A percentile compares a stretch with the other conserved stretches of the same genome.
Evolutionary conservation across 192 early-diverging fungal species (phyloP).

Genomic region (Backusella macrospora): DNA sequence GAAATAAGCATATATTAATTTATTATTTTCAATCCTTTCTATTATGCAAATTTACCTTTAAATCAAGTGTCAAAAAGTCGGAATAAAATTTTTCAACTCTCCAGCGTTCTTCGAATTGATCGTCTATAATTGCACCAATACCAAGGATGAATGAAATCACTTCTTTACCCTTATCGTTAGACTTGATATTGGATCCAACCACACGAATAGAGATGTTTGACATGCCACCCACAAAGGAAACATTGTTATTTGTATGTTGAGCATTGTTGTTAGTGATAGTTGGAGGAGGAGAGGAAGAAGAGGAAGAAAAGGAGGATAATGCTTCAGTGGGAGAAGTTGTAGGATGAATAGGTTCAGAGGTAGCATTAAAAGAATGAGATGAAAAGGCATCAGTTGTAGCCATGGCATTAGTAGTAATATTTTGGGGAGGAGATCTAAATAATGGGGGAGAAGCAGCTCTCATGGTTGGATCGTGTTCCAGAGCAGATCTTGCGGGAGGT

Average conservation of each 20-base stretch:
- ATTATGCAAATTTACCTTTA: constrained; percentile 60
- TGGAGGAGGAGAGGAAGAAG: neutral
- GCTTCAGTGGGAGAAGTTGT: neutral
- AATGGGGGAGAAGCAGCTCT: constrained; percentile 28
- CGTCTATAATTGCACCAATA: constrained; percentile 43
- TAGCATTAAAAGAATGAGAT: neutral
- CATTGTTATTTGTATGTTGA: neutral
- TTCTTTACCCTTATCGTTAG: constrained; percentile 77
- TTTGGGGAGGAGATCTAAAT: neutral
- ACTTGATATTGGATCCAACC: constrained; percentile 42
- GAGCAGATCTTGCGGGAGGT: constrained; percentile 17
- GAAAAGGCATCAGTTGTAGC: neutral
- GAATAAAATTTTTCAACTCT: constrained; percentile 86
- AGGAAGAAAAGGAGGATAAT: neutral
- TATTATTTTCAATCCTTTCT: too few species aligned
- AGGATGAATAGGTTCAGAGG: neutral
- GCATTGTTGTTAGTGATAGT: neutral
- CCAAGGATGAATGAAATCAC: constrained; percentile 60
- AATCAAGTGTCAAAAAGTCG: constrained; percentile 83
- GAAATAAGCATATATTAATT: neutral
- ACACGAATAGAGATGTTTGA: constrained; percentile 13
- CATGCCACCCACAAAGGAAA: neutral
- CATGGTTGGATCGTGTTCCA: constrained; percentile 26
- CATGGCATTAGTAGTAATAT: neutral
- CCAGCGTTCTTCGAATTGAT: constrained; percentile 63